These are phyloP conservation scores for Solanum bulbocastanum DNA, from an alignment of 257 asterid genomes.

Conservation along the genomic window DNA sequence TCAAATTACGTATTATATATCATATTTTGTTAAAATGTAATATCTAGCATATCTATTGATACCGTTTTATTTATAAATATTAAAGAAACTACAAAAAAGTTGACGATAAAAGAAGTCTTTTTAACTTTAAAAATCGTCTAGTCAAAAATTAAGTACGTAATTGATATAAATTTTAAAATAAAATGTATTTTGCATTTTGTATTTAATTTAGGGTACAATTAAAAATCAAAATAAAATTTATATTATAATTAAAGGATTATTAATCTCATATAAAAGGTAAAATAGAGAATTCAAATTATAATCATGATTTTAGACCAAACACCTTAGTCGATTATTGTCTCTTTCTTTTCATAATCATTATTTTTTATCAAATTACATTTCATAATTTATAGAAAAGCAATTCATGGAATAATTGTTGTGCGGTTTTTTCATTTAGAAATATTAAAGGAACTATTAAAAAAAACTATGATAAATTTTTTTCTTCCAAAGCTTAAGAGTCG, in stretches of 20 bases:
- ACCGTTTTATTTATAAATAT: not conserved
- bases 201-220: not conserved
- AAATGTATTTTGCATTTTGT: not conserved
- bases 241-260: not conserved
- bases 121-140: not conserved
- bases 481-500: not conserved
- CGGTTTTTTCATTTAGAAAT: not conserved
- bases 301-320: not conserved
- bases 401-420: not conserved
- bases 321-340: not conserved
- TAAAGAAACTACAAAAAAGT: not conserved
- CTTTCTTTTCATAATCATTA: not conserved
- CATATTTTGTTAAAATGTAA: not conserved
- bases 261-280: not conserved
- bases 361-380: not conserved
- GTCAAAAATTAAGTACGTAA: not conserved
- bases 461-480: no score
- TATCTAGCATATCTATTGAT: not conserved
- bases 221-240: not conserved
- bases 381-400: not conserved
- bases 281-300: not conserved
- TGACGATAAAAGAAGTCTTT: not conserved
- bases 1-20: not conserved
- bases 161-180: not conserved
- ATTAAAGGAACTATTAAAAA: not conserved